A percentile compares a stretch with the other conserved stretches of the same genome.
These are phyloP conservation scores for Paramarasmius palmivorus DNA, from an alignment of 1,284 basidiomycete species.

Conservation along the genomic window DNA sequence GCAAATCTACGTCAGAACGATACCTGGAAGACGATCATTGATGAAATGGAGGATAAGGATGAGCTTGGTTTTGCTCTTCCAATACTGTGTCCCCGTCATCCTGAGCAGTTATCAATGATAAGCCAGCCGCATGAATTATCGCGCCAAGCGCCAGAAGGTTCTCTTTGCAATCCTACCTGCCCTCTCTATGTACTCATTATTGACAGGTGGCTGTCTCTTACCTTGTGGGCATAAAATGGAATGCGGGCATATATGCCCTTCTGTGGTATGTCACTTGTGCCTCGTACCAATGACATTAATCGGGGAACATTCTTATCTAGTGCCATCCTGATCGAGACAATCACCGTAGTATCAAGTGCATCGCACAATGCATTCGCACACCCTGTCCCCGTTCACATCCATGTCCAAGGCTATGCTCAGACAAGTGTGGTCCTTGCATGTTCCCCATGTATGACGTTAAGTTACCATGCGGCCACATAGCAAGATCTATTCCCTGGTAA, in stretches of 20 bases:
- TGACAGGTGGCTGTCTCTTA: constrained; percentile 60
- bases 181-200: background rate
- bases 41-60: constrained; percentile 49
- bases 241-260: constrained; percentile 74
- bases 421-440: constrained; percentile 56
- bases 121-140: constrained; percentile 55
- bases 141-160: constrained; percentile 59
- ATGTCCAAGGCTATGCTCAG: constrained; percentile 55
- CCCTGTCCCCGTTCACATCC: constrained; percentile 61
- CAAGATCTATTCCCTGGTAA: constrained; percentile 54
- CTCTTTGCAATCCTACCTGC: background rate
- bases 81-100: constrained; percentile 59
- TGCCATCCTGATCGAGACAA: constrained; percentile 58
- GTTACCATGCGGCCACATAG: constrained; percentile 67
- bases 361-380: constrained; percentile 40
- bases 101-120: constrained; percentile 38
- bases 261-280: constrained; percentile 45
- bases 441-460: constrained; percentile 46
- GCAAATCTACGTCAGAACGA: constrained; percentile 45
- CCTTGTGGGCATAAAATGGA: constrained; percentile 55
- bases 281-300: background rate
- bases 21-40: constrained; percentile 64
- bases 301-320: constrained; percentile 29
- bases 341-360: constrained; percentile 10
- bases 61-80: constrained; percentile 57